These are phyloP conservation scores for Colletotrichum lupini DNA, from an alignment of 2,329 filamentous ascomycete species.

Conservation along the genomic window DNA sequence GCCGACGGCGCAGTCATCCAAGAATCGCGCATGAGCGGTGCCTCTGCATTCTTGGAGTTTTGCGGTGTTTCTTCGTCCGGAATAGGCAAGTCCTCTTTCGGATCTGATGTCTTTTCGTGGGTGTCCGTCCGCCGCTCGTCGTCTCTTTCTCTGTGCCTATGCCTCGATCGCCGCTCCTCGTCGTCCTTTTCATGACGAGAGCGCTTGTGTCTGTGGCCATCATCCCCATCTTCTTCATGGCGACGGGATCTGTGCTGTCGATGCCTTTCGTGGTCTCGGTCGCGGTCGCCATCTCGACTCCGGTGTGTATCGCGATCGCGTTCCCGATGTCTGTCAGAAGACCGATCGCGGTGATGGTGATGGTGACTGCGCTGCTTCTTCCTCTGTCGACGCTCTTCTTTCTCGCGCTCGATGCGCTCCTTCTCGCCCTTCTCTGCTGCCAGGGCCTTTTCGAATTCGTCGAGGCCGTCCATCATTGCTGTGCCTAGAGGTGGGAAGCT, in stretches of 20 bases:
- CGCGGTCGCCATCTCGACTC: slow-evolving; percentile 44
- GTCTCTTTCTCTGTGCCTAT: slow-evolving; percentile 38
- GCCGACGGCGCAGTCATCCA: slow-evolving; percentile 91
- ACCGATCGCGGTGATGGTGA: slow-evolving; percentile 55
- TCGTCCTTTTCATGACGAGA: slow-evolving; percentile 67
- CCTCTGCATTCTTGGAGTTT: slow-evolving; percentile 42
- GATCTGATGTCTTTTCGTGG: slow-evolving; percentile 56
- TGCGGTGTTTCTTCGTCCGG: slow-evolving; percentile 58
- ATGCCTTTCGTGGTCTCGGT: slow-evolving; percentile 41
- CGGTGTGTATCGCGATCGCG: slow-evolving; percentile 35
- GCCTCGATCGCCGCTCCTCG: slow-evolving; percentile 49
- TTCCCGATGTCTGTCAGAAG: slow-evolving; percentile 39
- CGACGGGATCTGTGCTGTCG: slow-evolving; percentile 49
- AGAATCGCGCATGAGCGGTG: slow-evolving; percentile 75
- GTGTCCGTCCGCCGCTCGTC: slow-evolving; percentile 33
- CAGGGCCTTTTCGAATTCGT: slow-evolving; percentile 83
- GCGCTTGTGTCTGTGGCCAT: slow-evolving; percentile 72
- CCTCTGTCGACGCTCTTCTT: slow-evolving; percentile 55
- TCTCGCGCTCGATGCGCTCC: slow-evolving; percentile 57
- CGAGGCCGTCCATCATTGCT: slow-evolving; percentile 61
- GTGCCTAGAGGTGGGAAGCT: background rate
- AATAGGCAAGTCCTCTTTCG: slow-evolving; percentile 61
- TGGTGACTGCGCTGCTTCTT: slow-evolving; percentile 58
- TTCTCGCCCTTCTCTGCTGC: slow-evolving; percentile 71
- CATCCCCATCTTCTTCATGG: slow-evolving; percentile 58